Evolutionary conservation across 345 rosid genomes (phyloP).

Genomic region (Hevea brasiliensis): DNA sequence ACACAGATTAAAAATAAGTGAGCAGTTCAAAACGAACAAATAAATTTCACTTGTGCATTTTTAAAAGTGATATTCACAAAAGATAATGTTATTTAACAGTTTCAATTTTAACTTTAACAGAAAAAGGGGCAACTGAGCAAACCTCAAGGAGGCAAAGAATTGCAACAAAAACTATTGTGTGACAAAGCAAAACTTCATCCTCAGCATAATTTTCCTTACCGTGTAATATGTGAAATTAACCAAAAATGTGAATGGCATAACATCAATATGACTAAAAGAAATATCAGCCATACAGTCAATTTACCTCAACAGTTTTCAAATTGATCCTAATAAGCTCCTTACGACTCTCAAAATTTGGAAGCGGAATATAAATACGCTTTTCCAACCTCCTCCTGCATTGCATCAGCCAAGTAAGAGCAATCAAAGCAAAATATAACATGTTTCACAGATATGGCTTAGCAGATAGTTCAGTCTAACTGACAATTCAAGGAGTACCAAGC

Average conservation of each 20-base stretch:
- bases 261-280: neutral
- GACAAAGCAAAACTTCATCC: neutral
- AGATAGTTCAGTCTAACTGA: neutral
- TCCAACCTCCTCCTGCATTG: conserved; percentile 95
- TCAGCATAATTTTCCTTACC: too few species aligned
- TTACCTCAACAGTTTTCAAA: conserved; percentile 95
- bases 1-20: too few species aligned
- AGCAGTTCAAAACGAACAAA: too few species aligned
- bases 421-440: conserved; percentile 13
- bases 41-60: too few species aligned
- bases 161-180: neutral
- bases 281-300: conserved; percentile 7
- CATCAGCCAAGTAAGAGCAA: conserved; percentile 2
- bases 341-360: conserved; percentile 97
- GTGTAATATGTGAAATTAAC: neutral
- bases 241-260: neutral
- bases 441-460: neutral
- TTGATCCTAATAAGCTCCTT: conserved; percentile 94
- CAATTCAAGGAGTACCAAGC: neutral
- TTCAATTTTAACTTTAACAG: too few species aligned
- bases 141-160: neutral
- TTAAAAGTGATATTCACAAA: too few species aligned
- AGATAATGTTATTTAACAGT: too few species aligned
- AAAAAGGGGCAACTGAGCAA: neutral
- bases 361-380: conserved; percentile 97